A percentile compares a stretch with the other conserved stretches of the same genome.
These are phyloP conservation scores for Pseudozyma thailandica DNA, from an alignment of 1,284 basidiomycete species.

Conservation along the genomic window DNA sequence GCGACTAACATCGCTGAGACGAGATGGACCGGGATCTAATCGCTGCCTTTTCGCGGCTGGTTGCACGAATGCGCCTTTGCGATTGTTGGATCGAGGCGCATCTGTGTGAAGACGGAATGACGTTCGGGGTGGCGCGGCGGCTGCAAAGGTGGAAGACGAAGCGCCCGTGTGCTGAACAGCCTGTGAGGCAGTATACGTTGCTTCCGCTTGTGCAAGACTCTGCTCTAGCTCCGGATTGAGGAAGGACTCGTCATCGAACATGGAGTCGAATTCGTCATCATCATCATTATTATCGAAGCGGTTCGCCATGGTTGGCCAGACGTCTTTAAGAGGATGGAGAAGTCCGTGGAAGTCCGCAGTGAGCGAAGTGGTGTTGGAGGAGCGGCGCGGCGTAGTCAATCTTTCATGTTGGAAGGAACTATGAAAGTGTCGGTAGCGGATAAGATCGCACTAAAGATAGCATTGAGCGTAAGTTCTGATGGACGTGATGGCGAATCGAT, in stretches of 20 bases:
- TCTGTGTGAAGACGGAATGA: constrained; percentile 17
- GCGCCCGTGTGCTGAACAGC: constrained; percentile 11
- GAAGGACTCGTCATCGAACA: constrained; percentile 37
- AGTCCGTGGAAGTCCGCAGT: too few relatives aligned
- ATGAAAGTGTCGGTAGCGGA: not conserved
- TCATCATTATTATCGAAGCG: constrained; percentile 11
- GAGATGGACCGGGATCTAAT: constrained; percentile 23
- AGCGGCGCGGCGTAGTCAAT: not conserved
- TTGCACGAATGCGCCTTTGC: constrained; percentile 31
- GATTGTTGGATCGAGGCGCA: constrained; percentile 4
- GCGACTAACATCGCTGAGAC: constrained; percentile 10
- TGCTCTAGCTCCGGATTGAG: constrained; percentile 46
- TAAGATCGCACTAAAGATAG: not conserved
- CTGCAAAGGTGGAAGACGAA: not conserved
- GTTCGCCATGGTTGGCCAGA: constrained; percentile 8
- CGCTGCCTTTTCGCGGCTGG: constrained; percentile 40
- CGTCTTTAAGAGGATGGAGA: too few relatives aligned
- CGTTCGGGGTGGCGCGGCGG: constrained; percentile 3
- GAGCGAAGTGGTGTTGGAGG: too few relatives aligned
- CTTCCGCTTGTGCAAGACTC: constrained; percentile 44
- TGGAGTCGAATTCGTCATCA: constrained; percentile 44
- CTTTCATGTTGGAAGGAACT: not conserved
- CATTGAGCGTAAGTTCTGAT: not conserved
- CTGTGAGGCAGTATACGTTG: constrained; percentile 41
- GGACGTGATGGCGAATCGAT: not conserved